Evolutionary conservation across 1,284 basidiomycete genomes (phyloP), one percentile per base, ranked within the genome.

Genomic region (Malassezia dermatis): DNA sequence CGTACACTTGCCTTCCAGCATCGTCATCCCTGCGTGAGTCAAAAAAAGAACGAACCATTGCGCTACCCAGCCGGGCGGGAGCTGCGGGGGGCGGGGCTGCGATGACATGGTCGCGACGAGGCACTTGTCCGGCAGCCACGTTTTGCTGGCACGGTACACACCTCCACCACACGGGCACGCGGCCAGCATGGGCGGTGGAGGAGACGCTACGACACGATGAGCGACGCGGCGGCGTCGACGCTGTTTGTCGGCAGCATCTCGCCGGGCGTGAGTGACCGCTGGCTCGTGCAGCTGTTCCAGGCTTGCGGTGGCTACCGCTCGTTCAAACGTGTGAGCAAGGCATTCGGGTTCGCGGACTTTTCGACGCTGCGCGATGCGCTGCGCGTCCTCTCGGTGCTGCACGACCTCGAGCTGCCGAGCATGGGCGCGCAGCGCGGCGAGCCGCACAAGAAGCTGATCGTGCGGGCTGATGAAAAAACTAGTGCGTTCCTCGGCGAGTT

Each of bases 181-280:
- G 41, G 23, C 41, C 39, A 6, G 39, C 19, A 6, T 21, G 7
- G 39, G 39, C 11, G 32, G 32, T 5, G 13, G 32, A 6, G 11
- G 32, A 7, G 32, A 8, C 32, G 32, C 32, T 8, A 11, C 32
- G 32, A 40, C 39, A 13, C 39, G 41, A 43, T 24, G 23, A 43
- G 41, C 41, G 24, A 32, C 35, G 63, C 67, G 75, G 77, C 58
- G 74, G 65, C 78, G 1, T 85, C 83, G 0, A 77, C 75, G 24
- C 79, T 93, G 12, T 96, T 94, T 67, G 84, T 95, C 19, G 90
- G 90, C n/a, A 87, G 87, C 61, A 96, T 95, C 75, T 88, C 89
- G 1, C 86, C 88, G 23, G 91, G 90, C 4, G 88, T 94, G 59
- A 84, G 83, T 0, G 89, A 95, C 71, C 64, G 86, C 56, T 72